phyloP scores from a whole-genome alignment of 768 basidiomycete species.

The Panaeolus cyanescens region DNA sequence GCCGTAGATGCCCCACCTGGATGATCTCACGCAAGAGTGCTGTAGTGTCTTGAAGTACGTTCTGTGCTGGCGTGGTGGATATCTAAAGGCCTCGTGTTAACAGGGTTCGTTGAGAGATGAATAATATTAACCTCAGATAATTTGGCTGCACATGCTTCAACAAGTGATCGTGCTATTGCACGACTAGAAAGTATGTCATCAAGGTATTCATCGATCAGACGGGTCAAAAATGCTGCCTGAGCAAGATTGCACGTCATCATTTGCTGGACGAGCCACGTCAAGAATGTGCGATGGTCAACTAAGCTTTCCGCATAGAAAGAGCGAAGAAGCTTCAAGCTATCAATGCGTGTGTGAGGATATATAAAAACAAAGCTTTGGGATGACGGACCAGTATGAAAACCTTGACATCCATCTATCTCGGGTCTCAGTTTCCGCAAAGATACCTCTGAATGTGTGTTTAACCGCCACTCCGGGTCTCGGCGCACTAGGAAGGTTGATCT shows the following conservation, averaged over 20 bases:
- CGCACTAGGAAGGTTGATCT: slow-evolving; percentile 79
- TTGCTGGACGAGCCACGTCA: slow-evolving; percentile 79
- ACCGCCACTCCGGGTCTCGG: slow-evolving; percentile 77
- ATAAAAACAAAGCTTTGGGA: neutral
- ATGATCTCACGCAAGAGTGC: slow-evolving; percentile 55
- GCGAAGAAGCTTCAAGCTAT: slow-evolving; percentile 69
- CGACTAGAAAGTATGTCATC: slow-evolving; percentile 67
- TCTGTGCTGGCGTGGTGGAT: slow-evolving; percentile 50
- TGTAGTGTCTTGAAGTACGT: slow-evolving; percentile 56
- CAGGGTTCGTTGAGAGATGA: neutral
- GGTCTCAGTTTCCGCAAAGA: slow-evolving; percentile 69
- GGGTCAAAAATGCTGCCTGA: slow-evolving; percentile 74
- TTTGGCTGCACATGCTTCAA: slow-evolving; percentile 70
- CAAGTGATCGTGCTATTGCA: slow-evolving; percentile 68
- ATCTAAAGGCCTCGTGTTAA: slow-evolving; percentile 43
- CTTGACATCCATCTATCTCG: slow-evolving; percentile 78
- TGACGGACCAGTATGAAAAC: slow-evolving; percentile 70
- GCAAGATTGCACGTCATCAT: slow-evolving; percentile 79
- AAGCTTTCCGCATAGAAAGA: slow-evolving; percentile 81
- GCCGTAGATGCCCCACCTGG: slow-evolving; percentile 45
- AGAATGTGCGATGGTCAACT: slow-evolving; percentile 76
- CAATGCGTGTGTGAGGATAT: slow-evolving; percentile 1
- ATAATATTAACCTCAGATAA: slow-evolving; percentile 55
- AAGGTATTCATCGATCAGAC: slow-evolving; percentile 80
- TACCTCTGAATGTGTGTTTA: slow-evolving; percentile 83